Conservation (phyloP, 2,329 filamentous ascomycete genomes). For the Pseudocercospora cruenta region DNA sequence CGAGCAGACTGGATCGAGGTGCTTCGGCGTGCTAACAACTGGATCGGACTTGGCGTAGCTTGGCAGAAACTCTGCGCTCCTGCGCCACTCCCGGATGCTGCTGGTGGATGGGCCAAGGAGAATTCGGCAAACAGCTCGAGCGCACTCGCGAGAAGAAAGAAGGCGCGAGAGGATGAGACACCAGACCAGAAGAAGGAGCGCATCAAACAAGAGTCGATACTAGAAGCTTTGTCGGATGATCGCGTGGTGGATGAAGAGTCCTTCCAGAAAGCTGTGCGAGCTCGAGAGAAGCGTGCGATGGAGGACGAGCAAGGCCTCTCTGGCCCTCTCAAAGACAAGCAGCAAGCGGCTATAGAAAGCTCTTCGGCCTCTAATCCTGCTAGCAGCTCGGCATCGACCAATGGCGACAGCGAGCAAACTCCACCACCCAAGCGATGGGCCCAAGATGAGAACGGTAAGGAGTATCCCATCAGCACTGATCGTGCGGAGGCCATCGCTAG, state of each 20-base stretch:
- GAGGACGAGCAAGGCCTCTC: constrained; percentile 58
- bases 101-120: constrained; percentile 40
- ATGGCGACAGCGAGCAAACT: constrained; percentile 7
- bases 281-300: constrained; percentile 60
- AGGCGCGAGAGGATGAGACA: constrained; percentile 42
- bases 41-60: constrained; percentile 64
- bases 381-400: constrained; percentile 14
- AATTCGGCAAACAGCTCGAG: constrained; percentile 14
- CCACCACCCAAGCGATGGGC: constrained; percentile 61
- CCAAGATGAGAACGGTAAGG: constrained; percentile 66
- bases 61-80: constrained; percentile 73
- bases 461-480: constrained; percentile 71
- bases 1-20: constrained; percentile 82
- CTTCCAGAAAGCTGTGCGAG: constrained; percentile 66
- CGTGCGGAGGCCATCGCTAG: constrained; percentile 68
- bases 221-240: constrained; percentile 70
- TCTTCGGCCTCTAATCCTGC: constrained; percentile 8
- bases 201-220: constrained; percentile 66
- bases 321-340: constrained; percentile 38
- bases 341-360: constrained; percentile 9
- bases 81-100: constrained; percentile 46
- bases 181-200: constrained; percentile 62
- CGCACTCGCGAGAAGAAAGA: constrained; percentile 27
- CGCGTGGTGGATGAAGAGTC: constrained; percentile 68
- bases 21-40: constrained; percentile 67